phyloP scores from a whole-genome alignment of 164 flowering plant genomes.

The Nelumbo lutea region DNA sequence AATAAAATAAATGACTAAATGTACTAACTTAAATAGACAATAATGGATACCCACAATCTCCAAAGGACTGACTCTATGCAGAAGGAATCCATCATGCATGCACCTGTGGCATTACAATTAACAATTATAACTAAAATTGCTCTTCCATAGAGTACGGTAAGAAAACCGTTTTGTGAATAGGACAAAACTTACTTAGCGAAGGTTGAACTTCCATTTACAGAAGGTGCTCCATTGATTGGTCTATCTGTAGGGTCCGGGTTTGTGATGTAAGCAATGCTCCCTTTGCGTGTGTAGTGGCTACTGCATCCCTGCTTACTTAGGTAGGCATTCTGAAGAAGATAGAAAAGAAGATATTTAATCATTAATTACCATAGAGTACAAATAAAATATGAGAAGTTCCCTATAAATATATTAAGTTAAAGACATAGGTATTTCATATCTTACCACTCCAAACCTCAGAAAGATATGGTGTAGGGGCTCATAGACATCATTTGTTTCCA shows the following conservation, averaged over 20 bases:
- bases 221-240: constrained; percentile 8
- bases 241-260: constrained; percentile 20
- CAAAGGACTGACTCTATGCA: constrained; percentile 48
- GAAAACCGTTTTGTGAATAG: background rate
- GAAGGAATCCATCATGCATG: constrained; percentile 47
- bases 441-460: constrained; percentile 53
- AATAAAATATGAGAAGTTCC: too few species aligned
- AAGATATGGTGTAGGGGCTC: constrained; percentile 35
- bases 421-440: constrained; percentile 2
- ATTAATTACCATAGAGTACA: too few species aligned
- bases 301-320: constrained; percentile 41
- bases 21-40: background rate
- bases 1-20: background rate
- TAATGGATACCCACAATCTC: constrained; percentile 45
- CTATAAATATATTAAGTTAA: background rate
- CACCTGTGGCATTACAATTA: constrained; percentile 24
- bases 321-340: constrained; percentile 45
- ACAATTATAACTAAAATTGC: background rate
- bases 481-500: constrained; percentile 13
- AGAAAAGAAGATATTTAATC: background rate
- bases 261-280: constrained; percentile 32
- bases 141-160: background rate
- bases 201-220: constrained; percentile 13
- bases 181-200: constrained; percentile 14
- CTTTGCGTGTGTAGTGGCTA: constrained; percentile 19